Evolutionary conservation across 1,284 basidiomycete species (phyloP).

Genomic region (Athelia psychrophila): DNA sequence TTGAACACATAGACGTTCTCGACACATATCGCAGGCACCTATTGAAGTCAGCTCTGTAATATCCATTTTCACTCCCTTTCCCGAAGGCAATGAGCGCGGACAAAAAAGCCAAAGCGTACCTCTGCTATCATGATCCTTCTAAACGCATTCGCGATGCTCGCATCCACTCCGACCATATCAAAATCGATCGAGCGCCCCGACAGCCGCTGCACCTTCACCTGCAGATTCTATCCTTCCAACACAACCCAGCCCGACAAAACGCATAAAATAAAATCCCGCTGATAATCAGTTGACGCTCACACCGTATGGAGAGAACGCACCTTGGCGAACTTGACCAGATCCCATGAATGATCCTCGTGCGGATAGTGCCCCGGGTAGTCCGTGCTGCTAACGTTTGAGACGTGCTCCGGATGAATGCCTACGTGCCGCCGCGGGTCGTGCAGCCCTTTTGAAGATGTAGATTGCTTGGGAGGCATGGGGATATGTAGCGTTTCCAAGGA

Average conservation of each 20-base stretch:
- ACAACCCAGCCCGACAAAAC: constrained; percentile 6
- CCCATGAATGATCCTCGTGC: constrained; percentile 83
- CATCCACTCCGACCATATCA: constrained; percentile 94
- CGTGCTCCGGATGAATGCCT: constrained; percentile 52
- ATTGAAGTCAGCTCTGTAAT: neutral
- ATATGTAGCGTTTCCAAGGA: too few relatives aligned
- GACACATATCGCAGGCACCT: constrained; percentile 93
- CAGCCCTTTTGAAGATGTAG: neutral
- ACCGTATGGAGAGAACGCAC: constrained; percentile 38
- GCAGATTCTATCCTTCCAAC: constrained; percentile 59
- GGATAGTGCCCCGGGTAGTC: constrained; percentile 89
- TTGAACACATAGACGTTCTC: constrained; percentile 95
- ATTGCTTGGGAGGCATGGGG: neutral
- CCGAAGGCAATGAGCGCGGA: constrained; percentile 5
- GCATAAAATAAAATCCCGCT: constrained; percentile 6
- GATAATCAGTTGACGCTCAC: neutral
- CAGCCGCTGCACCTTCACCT: constrained; percentile 72
- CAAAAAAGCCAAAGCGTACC: constrained; percentile 42
- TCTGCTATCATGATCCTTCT: constrained; percentile 93
- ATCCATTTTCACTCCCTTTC: neutral
- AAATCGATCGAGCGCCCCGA: constrained; percentile 89
- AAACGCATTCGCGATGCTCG: constrained; percentile 94
- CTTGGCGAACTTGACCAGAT: constrained; percentile 71
- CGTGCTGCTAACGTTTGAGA: constrained; percentile 79
- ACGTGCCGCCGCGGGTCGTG: neutral